phyloP scores from a whole-genome alignment of 73 alveolate genomes.

The Symbiodinium natans region DNA sequence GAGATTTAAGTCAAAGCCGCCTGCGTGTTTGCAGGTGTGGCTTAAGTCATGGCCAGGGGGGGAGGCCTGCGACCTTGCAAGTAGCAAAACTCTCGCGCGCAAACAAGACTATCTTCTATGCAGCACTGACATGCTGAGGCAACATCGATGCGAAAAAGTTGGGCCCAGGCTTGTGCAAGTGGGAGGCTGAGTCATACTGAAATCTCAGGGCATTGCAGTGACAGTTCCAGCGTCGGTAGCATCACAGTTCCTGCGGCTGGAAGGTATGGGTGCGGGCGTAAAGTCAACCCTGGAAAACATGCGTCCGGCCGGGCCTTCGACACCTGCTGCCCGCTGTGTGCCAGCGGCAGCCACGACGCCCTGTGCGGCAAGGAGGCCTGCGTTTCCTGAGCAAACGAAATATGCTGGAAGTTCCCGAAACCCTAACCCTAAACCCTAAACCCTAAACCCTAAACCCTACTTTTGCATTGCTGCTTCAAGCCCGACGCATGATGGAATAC shows the following conservation, averaged over 20 bases:
- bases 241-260: no score
- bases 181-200: background rate
- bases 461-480: no score
- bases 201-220: background rate
- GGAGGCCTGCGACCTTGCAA: no score
- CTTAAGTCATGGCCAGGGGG: background rate
- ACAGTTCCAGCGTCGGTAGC: background rate
- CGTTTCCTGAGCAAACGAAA: background rate
- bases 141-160: constrained; percentile 29
- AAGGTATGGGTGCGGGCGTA: constrained; percentile 67
- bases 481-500: no score
- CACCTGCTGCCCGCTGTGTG: constrained; percentile 54
- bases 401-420: background rate
- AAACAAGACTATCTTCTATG: no score
- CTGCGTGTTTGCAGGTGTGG: no score
- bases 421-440: background rate
- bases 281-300: constrained; percentile 34
- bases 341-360: constrained; percentile 35
- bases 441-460: background rate
- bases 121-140: no score
- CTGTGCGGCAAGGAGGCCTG: constrained; percentile 19
- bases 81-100: no score
- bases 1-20: no score
- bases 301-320: constrained; percentile 50
- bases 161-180: constrained; percentile 73